Evolutionary conservation across 139 green algal genomes (phyloP).

Genomic region (Coelastrella sp.): DNA sequence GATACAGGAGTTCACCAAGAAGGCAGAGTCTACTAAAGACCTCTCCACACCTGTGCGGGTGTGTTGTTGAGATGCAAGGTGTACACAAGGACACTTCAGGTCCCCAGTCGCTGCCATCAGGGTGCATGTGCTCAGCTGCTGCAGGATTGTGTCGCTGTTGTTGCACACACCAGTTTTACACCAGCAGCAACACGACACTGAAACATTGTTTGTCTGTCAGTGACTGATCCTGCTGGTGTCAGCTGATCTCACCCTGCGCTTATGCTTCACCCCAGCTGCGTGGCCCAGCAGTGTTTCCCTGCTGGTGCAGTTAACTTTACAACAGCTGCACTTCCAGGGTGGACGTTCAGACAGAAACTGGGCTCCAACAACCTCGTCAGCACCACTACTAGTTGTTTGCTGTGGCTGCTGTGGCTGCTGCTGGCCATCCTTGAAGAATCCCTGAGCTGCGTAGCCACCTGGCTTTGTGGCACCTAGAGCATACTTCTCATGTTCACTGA

Average conservation of each 20-base stretch:
- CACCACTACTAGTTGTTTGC: background rate
- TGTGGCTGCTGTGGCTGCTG: background rate
- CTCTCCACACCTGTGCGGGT: too few species aligned
- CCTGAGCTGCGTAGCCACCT: conserved; percentile 82
- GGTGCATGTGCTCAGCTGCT: too few species aligned
- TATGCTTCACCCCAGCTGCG: conserved; percentile 88
- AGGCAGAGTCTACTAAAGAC: too few species aligned
- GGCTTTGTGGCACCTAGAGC: conserved; percentile 90
- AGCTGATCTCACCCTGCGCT: background rate
- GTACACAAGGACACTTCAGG: too few species aligned
- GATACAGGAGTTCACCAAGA: too few species aligned
- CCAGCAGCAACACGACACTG: background rate
- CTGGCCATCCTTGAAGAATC: conserved; percentile 48
- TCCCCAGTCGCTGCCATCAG: too few species aligned
- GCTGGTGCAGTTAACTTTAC: conserved; percentile 92
- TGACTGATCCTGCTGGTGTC: too few species aligned
- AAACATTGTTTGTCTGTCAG: too few species aligned
- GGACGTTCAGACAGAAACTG: conserved; percentile 78
- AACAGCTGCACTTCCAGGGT: conserved; percentile 89
- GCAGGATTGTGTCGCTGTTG: background rate
- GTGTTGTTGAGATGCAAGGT: too few species aligned
- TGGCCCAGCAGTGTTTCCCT: conserved; percentile 86
- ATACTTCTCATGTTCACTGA: conserved; percentile 97
- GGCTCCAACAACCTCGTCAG: conserved; percentile 59
- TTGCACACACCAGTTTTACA: too few species aligned